Percentiles rank a stretch among this genome's conserved stretches.
These are phyloP conservation scores for Linaria vulgaris DNA, from an alignment of 257 asterid genomes.

Conservation along the genomic window DNA sequence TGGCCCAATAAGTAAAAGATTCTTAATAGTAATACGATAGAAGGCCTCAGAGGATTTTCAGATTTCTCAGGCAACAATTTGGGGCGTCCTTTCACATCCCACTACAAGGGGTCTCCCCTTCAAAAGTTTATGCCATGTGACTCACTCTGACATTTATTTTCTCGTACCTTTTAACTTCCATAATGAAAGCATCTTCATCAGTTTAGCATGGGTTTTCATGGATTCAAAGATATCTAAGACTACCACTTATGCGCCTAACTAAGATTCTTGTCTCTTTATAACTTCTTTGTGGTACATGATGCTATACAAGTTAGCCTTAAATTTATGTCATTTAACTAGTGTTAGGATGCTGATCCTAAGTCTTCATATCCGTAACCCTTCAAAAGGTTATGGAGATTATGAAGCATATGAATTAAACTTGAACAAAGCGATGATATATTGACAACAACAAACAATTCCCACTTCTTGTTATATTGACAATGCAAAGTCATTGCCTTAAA, in stretches of 20 bases:
- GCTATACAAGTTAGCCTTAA: not conserved
- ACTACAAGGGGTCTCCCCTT: not conserved
- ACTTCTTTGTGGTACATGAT: slow-evolving; percentile 6
- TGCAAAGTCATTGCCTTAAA: not conserved
- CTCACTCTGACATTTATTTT: not conserved
- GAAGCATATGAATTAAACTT: too few species aligned
- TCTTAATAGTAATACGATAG: not conserved
- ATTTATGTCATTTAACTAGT: not conserved
- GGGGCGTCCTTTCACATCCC: not conserved
- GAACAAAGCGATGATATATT: too few species aligned
- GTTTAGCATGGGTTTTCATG: not conserved
- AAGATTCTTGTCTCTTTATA: not conserved
- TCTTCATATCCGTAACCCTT: not conserved
- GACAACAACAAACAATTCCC: too few species aligned
- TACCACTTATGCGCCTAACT: not conserved
- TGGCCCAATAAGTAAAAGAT: not conserved
- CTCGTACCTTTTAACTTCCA: not conserved
- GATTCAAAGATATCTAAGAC: not conserved
- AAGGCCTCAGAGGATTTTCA: not conserved
- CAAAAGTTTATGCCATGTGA: not conserved
- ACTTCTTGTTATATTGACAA: not conserved
- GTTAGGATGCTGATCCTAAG: not conserved
- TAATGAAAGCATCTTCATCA: not conserved
- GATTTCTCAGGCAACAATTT: not conserved
- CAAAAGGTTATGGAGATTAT: too few species aligned